Evolutionary conservation across 148 eudicot species (phyloP), one percentile per base, ranked within the genome.

Genomic region (Pouteria glomerata): DNA sequence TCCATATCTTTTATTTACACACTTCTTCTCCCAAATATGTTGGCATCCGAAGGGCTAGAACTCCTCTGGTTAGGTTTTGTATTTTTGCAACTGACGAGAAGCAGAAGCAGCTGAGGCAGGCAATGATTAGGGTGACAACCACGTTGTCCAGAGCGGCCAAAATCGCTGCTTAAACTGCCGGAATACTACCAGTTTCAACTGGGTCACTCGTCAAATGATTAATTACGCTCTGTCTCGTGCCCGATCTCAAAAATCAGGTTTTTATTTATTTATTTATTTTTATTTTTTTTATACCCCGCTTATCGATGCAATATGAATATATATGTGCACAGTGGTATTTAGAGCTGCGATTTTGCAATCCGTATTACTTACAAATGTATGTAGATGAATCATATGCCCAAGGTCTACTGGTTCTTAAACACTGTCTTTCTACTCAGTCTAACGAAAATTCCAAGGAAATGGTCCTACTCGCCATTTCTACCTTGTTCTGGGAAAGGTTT

Each of bases 341-440:
- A 41, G 26, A 3, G 71, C 65, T 63, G 67, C 31, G n/a, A 24
- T 24, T 48, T 56, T 6, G 10, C 34, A 55, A 62, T 29, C 3
- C 39, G 30, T 65, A 27, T 23, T n/a, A 24, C 39, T 15, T 58
- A 8, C 60, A 15, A 47, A 35, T 59, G 29, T 61, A 47, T 72
- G 85, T 76, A 89, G 98, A 94, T 72, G 97, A 87, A 63, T 87
- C 97, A 27, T 91, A 89, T 39, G 82, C 83, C 52, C 78, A 81
- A 84, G 96, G 86, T 66, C 72, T 82, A 45, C 81, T 94, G 74
- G 84, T 94, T 59, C 76, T 94, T 70, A 96, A 94, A 57, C 98
- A 94, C 82, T 90, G 98, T 44, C 74, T 89, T 60, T 77, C 83
- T 18, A 77, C 79, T 75, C 98, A 91, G 64, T 75, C 82, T 26